Conservation (phyloP, 1,284 basidiomycete genomes). For the Rhizoctonia solani region DNA sequence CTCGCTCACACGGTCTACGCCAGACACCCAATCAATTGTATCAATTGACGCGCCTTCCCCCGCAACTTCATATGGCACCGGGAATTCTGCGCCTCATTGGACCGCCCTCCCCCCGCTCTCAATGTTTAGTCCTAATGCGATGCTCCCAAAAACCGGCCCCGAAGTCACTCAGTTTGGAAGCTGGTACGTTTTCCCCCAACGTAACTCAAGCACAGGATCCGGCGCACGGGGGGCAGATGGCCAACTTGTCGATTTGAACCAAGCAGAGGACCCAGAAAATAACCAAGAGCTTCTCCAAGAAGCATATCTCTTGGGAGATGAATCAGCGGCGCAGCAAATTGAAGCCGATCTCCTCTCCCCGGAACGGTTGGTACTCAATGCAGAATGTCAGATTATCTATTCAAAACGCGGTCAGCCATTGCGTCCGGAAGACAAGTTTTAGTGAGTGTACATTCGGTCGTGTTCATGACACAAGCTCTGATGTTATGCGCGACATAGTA, state of each 20-base stretch:
- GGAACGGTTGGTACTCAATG: constrained; percentile 32
- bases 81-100: constrained; percentile 1
- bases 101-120: constrained; percentile 15
- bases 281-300: constrained; percentile 20
- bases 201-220: not conserved
- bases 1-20: not conserved
- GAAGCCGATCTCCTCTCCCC: constrained; percentile 35
- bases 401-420: constrained; percentile 28
- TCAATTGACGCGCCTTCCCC: constrained; percentile 8
- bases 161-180: constrained; percentile 27
- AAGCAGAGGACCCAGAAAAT: not conserved
- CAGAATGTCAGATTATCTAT: constrained; percentile 28
- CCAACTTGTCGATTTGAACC: not conserved
- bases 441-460: constrained; percentile 15
- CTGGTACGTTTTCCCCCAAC: constrained; percentile 29
- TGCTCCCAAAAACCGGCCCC: constrained; percentile 19
- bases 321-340: constrained; percentile 10
- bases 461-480: not conserved
- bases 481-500: constrained; percentile 37
- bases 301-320: constrained; percentile 32
- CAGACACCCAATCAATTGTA: constrained; percentile 5
- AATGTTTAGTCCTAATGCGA: constrained; percentile 24
- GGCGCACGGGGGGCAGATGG: not conserved
- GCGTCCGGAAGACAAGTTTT: constrained; percentile 37
- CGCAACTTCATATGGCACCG: not conserved